phyloP scores from a whole-genome alignment of 768 basidiomycete genomes.

The Exidia glandulosa region DNA sequence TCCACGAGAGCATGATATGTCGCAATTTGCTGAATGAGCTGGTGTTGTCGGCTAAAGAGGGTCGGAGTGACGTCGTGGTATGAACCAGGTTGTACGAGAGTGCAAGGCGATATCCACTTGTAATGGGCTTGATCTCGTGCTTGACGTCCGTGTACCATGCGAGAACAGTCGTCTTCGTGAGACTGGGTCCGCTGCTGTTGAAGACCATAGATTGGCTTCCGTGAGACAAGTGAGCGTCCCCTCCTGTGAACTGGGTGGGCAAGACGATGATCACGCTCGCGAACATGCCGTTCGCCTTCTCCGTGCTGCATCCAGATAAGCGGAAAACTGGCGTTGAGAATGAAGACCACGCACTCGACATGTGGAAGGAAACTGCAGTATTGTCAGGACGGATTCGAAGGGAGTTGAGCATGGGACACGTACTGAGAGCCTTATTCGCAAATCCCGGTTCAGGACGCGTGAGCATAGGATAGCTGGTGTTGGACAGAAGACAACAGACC shows the following conservation, averaged over 20 bases:
- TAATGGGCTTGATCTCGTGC: conserved; percentile 39
- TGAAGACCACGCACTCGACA: conserved; percentile 29
- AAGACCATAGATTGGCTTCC: conserved; percentile 16
- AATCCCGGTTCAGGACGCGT: too few species aligned
- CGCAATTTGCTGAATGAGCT: conserved; percentile 14
- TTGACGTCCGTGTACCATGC: conserved; percentile 45
- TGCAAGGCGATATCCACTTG: conserved; percentile 38
- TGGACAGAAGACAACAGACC: too few species aligned
- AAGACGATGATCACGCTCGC: conserved; percentile 38
- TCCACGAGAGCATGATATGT: conserved; percentile 29
- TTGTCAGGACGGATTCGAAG: conserved; percentile 1
- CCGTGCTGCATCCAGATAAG: conserved; percentile 23
- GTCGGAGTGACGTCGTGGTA: conserved; percentile 14
- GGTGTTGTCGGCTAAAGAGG: conserved; percentile 19
- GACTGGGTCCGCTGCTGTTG: conserved; percentile 10
- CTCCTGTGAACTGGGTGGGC: conserved; percentile 36
- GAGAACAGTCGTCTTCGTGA: conserved; percentile 25
- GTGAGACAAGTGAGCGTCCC: conserved; percentile 34
- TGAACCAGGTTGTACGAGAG: conserved; percentile 43
- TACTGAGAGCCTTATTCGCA: conserved; percentile 45
- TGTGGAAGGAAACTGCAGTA: conserved; percentile 31
- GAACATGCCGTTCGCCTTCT: conserved; percentile 39
- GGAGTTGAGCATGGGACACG: conserved; percentile 12
- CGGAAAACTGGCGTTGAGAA: neutral
- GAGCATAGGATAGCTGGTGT: too few species aligned